A percentile compares a stretch with the other conserved stretches of the same genome.
phyloP scores from a whole-genome alignment of 164 flowering plant species.

The Pachysandra terminalis region DNA sequence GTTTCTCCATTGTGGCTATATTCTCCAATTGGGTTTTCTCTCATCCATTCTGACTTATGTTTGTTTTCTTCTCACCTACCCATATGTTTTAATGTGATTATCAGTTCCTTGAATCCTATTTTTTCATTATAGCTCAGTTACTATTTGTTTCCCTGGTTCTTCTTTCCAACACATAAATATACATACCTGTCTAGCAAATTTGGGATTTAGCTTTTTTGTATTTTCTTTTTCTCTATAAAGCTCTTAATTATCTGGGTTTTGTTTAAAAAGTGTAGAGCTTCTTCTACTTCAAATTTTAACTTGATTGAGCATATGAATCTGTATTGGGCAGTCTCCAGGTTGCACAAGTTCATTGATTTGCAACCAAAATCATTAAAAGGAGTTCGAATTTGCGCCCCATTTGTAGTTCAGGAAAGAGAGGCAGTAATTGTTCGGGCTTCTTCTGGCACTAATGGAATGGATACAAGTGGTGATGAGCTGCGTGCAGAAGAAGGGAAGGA shows the following conservation, averaged over 20 bases:
- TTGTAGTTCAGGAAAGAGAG: constrained; percentile 11
- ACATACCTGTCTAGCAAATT: background rate
- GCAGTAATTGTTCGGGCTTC: constrained; percentile 39
- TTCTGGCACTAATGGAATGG: constrained; percentile 35
- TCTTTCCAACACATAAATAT: background rate
- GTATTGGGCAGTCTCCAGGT: constrained; percentile 31
- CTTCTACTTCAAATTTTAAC: background rate
- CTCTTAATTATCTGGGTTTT: background rate
- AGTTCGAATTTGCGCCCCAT: constrained; percentile 9
- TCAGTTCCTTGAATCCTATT: background rate
- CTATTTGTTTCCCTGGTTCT: background rate
- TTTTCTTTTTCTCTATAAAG: background rate
- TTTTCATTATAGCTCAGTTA: too few species aligned
- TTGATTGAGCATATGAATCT: background rate
- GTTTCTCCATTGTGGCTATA: background rate
- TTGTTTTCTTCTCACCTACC: background rate
- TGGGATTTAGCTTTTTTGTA: background rate
- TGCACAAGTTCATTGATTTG: constrained; percentile 18
- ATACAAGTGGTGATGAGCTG: constrained; percentile 18
- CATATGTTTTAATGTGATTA: background rate
- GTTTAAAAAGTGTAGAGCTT: background rate
- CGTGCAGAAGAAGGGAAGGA: constrained; percentile 32
- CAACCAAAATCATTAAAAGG: constrained; percentile 22
- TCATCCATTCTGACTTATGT: background rate
- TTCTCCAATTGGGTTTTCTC: background rate